Percentiles rank a stretch among this genome's conserved stretches.
phyloP scores from a whole-genome alignment of 805 yeast genomes.

The Torulaspora maleeae region DNA sequence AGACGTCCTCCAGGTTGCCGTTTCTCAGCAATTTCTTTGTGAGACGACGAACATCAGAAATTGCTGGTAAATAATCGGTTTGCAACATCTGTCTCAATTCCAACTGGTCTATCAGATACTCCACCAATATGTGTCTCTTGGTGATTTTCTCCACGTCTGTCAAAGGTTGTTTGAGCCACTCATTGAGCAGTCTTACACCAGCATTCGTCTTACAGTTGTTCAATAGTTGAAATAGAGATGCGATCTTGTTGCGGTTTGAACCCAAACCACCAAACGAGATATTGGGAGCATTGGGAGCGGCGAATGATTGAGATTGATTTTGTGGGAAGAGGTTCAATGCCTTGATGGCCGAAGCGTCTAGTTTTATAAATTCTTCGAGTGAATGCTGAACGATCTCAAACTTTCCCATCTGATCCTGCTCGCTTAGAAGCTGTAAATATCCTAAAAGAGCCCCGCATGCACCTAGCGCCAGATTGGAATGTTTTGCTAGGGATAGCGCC shows the following conservation, averaged over 20 bases:
- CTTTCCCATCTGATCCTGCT: conserved; percentile 50
- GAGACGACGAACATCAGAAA: conserved; percentile 80
- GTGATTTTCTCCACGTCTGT: conserved; percentile 56
- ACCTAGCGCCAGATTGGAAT: conserved; percentile 28
- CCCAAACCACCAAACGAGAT: conserved; percentile 15
- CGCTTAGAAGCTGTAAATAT: conserved; percentile 61
- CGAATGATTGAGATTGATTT: conserved; percentile 21
- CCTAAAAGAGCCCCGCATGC: conserved; percentile 52
- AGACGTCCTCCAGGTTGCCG: conserved; percentile 81
- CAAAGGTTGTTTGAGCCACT: conserved; percentile 95
- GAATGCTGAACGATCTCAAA: conserved; percentile 62
- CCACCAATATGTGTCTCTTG: conserved; percentile 72
- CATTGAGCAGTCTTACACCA: conserved; percentile 83
- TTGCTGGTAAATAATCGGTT: conserved; percentile 58
- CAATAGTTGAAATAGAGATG: conserved; percentile 74
- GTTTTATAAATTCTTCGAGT: conserved; percentile 75
- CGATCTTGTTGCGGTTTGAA: conserved; percentile 36
- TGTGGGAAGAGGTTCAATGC: conserved; percentile 82
- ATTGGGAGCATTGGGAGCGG: conserved; percentile 10
- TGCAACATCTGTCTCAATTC: conserved; percentile 61
- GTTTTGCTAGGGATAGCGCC: conserved; percentile 29
- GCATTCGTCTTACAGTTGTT: conserved; percentile 85
- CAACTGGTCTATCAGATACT: conserved; percentile 63
- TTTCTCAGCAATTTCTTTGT: conserved; percentile 57
- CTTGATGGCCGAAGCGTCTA: conserved; percentile 84